Evolutionary conservation across 2,329 filamentous ascomycete species (phyloP), one percentile per base, ranked within the genome.

Genomic region (Sporothrix brunneoviolacea): DNA sequence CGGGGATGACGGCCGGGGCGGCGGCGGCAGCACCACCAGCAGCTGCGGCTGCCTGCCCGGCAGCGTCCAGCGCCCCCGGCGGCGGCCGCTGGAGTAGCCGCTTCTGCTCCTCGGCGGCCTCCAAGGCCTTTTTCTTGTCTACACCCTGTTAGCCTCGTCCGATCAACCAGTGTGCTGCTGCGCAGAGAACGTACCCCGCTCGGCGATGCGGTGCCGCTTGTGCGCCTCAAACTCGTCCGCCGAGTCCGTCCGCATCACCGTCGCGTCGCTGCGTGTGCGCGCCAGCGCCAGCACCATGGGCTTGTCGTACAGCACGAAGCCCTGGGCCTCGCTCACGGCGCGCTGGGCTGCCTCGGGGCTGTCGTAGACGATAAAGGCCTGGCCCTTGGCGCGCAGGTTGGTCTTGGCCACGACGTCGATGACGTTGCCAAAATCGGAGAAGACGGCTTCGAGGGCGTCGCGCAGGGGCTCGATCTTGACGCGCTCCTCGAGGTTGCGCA

Each of bases 361-460:
- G 60, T 94, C 89, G 65, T 90, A 97, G 40, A 97, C 90, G 44
- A 98, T 72, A 64, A 98, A 98, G 1, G 93, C 93, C 70, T 98
- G 93, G 12, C 93, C 93, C 66, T 94, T 96, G 38, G 89, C 88
- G 65, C 88, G 91, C 27, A 97, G 69, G 66, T 94, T 96, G 57
- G 81, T 88, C 58, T 82, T 79, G 46, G 77, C 74, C 55, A 90
- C 82, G 51, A 86, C 80, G 55, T 89, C 84, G 41, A 95, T 75
- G 43, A 88, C 82, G 54, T 81, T 79, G 54, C 93, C 93, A 68
- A 93, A 96, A 67, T 95, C 88, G 56, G 83, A 83, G 70, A 97
- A 97, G 61, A 97, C 77, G 56, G 84, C 82, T 19, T 70, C 72
- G 15, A 98, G 76, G 0, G 87, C 79, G 58, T 85, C 79, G 57